phyloP scores from a whole-genome alignment of 2,329 filamentous ascomycete genomes.

The Aphanocladium album region DNA sequence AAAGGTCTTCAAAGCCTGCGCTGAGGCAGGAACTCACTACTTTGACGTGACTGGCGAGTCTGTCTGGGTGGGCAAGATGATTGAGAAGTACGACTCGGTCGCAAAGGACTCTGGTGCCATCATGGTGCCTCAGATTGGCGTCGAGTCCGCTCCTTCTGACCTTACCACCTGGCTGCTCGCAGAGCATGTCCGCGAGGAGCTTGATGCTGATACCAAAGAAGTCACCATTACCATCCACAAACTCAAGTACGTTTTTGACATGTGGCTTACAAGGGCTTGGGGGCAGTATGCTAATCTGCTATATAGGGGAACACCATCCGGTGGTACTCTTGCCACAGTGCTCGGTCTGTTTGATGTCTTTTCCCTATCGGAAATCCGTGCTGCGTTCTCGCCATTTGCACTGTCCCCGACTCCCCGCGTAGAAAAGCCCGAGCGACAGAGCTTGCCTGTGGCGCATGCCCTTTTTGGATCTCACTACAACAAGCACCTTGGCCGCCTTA shows the following conservation, averaged over 20 bases:
- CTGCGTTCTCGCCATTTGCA: constrained; percentile 46
- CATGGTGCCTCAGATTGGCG: constrained; percentile 56
- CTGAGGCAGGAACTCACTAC: constrained; percentile 59
- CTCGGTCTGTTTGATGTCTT: constrained; percentile 54
- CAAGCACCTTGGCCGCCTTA: constrained; percentile 50
- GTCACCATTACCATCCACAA: constrained; percentile 47
- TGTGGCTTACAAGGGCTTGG: neutral
- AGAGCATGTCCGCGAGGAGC: constrained; percentile 43
- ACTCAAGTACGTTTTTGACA: constrained; percentile 28
- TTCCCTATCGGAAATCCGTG: constrained; percentile 41
- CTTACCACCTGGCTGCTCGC: constrained; percentile 51
- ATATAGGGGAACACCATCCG: constrained; percentile 47
- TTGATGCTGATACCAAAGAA: constrained; percentile 46
- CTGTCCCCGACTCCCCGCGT: constrained; percentile 51
- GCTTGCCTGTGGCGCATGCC: constrained; percentile 35
- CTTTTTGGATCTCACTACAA: constrained; percentile 46
- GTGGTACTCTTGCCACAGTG: constrained; percentile 64
- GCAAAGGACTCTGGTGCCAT: constrained; percentile 52
- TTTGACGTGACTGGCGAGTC: constrained; percentile 59
- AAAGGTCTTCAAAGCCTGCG: constrained; percentile 55
- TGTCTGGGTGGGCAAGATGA: constrained; percentile 55
- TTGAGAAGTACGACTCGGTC: constrained; percentile 49
- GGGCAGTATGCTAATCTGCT: constrained; percentile 5
- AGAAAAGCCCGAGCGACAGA: constrained; percentile 24
- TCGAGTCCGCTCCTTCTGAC: constrained; percentile 60